phyloP scores from a whole-genome alignment of 1,284 basidiomycete genomes.

The Ustilago xerochloae region DNA sequence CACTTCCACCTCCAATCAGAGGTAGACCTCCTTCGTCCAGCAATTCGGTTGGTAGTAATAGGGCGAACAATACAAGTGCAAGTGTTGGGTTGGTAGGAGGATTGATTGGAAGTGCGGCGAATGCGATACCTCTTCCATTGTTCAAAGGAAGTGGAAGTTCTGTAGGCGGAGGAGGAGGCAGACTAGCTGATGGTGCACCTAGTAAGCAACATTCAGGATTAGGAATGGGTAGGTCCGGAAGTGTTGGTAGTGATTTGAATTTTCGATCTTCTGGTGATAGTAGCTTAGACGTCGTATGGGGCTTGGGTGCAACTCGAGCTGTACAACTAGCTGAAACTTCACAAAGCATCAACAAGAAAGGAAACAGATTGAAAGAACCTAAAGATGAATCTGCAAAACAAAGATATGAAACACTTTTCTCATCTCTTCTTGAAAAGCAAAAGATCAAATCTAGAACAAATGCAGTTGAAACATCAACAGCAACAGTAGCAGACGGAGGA shows the following conservation, averaged over 20 bases:
- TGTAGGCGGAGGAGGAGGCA: background rate
- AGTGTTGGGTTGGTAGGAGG: background rate
- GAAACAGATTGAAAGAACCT: conserved; percentile 13
- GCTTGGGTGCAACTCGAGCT: conserved; percentile 1
- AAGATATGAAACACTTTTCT: conserved; percentile 36
- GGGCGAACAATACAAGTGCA: background rate
- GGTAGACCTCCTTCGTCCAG: background rate
- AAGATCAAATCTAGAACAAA: background rate
- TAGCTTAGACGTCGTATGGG: conserved; percentile 9
- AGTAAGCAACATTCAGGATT: conserved; percentile 24
- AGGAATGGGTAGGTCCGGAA: conserved; percentile 16
- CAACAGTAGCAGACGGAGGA: too few species aligned
- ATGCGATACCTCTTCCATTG: conserved; percentile 1
- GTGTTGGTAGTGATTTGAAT: conserved; percentile 10
- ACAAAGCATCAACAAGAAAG: background rate
- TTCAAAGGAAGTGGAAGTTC: background rate
- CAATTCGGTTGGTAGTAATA: too few species aligned
- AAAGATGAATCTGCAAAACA: conserved; percentile 9
- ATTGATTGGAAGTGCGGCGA: background rate
- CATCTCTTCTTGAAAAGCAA: conserved; percentile 1
- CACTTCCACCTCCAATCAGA: conserved; percentile 1
- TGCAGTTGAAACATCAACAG: too few species aligned
- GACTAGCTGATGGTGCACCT: conserved; percentile 41
- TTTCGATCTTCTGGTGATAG: background rate
- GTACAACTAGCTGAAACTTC: conserved; percentile 21